Evolutionary conservation across 1,284 basidiomycete genomes (phyloP).

Genomic region (Ustilago bromivora): DNA sequence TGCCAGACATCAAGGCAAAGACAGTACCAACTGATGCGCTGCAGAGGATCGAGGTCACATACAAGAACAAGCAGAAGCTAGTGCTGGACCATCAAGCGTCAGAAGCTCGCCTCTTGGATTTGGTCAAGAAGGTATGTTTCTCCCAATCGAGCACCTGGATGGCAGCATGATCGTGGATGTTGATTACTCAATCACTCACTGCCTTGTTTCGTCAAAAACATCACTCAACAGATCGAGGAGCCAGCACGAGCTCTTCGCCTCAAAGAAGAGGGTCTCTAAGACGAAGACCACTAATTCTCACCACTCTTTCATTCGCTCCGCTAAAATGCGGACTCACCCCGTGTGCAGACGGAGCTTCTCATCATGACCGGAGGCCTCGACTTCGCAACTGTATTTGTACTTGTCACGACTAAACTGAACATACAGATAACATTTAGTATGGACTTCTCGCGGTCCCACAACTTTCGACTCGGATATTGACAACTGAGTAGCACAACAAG

Average conservation of each 20-base stretch:
- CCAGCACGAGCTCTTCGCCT: slow-evolving; percentile 48
- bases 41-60: slow-evolving; percentile 38
- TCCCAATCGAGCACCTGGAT: neutral
- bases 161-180: no score
- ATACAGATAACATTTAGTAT: neutral
- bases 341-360: neutral
- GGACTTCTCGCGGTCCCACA: neutral
- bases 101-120: slow-evolving; percentile 16
- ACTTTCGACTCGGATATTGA: no score
- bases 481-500: no score
- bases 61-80: slow-evolving; percentile 51
- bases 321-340: neutral
- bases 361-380: no score
- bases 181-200: no score
- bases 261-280: slow-evolving; percentile 49
- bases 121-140: slow-evolving; percentile 44
- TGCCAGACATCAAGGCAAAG: slow-evolving; percentile 38
- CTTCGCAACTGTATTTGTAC: slow-evolving; percentile 7
- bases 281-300: neutral
- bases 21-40: slow-evolving; percentile 30
- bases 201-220: no score
- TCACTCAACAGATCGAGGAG: slow-evolving; percentile 36
- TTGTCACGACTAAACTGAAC: neutral
- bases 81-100: slow-evolving; percentile 29
- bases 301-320: neutral